Evolutionary conservation across 169 alveolate species (phyloP), one percentile per base, ranked within the genome.

Genomic region (Theileria luwenshuni): DNA sequence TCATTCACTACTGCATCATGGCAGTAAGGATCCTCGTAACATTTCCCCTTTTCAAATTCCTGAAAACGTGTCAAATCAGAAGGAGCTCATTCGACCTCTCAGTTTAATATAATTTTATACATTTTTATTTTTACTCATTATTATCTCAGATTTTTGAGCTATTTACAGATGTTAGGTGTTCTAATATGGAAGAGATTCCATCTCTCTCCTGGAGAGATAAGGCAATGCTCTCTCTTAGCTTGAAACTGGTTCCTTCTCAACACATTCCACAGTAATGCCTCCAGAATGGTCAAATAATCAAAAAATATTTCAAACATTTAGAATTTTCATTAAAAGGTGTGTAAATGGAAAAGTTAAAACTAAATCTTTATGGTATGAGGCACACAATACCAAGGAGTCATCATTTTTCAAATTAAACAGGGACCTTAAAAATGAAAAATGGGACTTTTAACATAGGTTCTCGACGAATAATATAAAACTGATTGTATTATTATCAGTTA

Each of bases 261-360:
- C 80, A 49, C 41, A 72, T 61, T 76, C 80, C 38, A 77, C 72
- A 19, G 76, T 81, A 43, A 89, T 49, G 62, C 80, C 91, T 43
- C 91, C 93, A 21, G 88, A 51, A 63, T 80, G 90, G 30, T 90
- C 93, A 52, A 83, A 77, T 51, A 89, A 56, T 84, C 91, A 79
- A 84, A 87, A 42, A 89, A 64, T 90, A 84, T 84, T n/a, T 3
- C 19, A 17, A n/a, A 25, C 41, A 19, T 5, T 28, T 56, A 2
- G 30, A 56, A n/a, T 27, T 56, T 56, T 56, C 21, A 27, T 17
- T 56, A 15, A 27, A 21, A 56, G 30, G n/a, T n/a, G n/a, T n/a
- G n/a, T n/a, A n/a, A n/a, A n/a, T n/a, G n/a, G n/a, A n/a, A 56
- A 56, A 56, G 21, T 23, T 56, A 27, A 56, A 27, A 27, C 23